Evolutionary conservation across 2,329 filamentous ascomycete genomes (phyloP), one percentile per base, ranked within the genome.

Genomic region (Didymella sp.): DNA sequence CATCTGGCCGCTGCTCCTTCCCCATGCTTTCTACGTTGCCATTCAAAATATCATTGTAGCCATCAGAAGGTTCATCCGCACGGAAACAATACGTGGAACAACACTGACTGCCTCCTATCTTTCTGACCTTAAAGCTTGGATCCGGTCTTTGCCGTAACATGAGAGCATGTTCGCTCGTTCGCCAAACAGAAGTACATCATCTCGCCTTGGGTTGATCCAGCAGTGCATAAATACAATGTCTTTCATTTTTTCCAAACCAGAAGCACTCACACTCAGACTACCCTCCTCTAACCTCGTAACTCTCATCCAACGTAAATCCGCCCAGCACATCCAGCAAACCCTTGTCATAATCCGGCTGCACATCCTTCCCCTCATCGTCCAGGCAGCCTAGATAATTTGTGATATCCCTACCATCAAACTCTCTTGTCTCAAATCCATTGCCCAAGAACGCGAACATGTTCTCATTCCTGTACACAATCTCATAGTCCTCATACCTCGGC

Each of bases 341-440:
- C 45, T 77, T 69, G 33, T 76, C 77, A 66, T 77, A 80, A 9
- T 69, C 69, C 7, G 77, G 77, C 69, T 80, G 77, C 35, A 72
- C 68, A 66, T 79, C 77, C 42, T 60, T 67, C 3, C 75, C 76
- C 22, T 73, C 65, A 8, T 69, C 69, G 60, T 79, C 71, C 56
- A 78, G 53, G 43, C 59, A 62, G 0, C 78, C 79, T 38, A 81
- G 56, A 69, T 81, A 81, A 62, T 78, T 72, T 35, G 78, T 80
- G 21, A 80, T 74, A 67, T 81, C 79, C 51, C 78, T 72, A n/a
- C 78, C 79, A 68, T 81, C 78, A 65, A 74, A 73, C 67, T 81
- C 79, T 47, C 79, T 66, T n/a, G 69, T 67, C 58, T 77, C 73
- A 53, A 81, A 81, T n/a, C 66, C 67, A 58, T 71, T 69, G 1